Conservation (phyloP, 495 filamentous ascomycete genomes). For the Podospora australis region DNA sequence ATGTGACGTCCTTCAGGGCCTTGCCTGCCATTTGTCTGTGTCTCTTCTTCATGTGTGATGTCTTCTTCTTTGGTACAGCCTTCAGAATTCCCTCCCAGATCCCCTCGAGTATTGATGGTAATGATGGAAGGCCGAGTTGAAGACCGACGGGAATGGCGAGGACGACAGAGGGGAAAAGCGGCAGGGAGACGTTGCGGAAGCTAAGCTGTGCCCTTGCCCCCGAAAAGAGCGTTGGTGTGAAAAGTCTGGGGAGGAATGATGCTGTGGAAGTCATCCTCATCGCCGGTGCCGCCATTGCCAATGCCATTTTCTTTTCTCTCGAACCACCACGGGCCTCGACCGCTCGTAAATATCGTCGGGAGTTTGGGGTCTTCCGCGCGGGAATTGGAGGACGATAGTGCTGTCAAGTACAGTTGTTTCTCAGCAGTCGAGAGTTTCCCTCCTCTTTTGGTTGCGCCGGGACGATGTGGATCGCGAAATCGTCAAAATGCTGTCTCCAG, state of each 20-base stretch:
- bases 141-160: slow-evolving; percentile 51
- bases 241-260: slow-evolving; percentile 30
- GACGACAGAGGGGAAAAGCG: slow-evolving; percentile 42
- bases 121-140: slow-evolving; percentile 44
- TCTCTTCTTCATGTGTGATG: slow-evolving; percentile 92
- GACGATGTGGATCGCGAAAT: slow-evolving; percentile 9
- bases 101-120: slow-evolving; percentile 55
- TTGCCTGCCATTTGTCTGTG: slow-evolving; percentile 91
- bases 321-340: background rate
- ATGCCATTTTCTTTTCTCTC: slow-evolving; percentile 21
- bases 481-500: slow-evolving; percentile 3
- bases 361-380: background rate
- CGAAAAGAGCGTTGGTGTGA: slow-evolving; percentile 32
- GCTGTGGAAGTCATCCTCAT: slow-evolving; percentile 25
- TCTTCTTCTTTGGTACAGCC: slow-evolving; percentile 98
- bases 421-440: slow-evolving; percentile 1
- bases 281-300: slow-evolving; percentile 35
- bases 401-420: background rate
- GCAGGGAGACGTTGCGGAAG: slow-evolving; percentile 33
- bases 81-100: slow-evolving; percentile 90
- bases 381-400: background rate
- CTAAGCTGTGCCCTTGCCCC: slow-evolving; percentile 34
- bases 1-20: slow-evolving; percentile 80
- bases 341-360: background rate
- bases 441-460: slow-evolving; percentile 5